Evolutionary conservation across 2,329 filamentous ascomycete species (phyloP), one percentile per base, ranked within the genome.

Genomic region (Zymoseptoria tritici): DNA sequence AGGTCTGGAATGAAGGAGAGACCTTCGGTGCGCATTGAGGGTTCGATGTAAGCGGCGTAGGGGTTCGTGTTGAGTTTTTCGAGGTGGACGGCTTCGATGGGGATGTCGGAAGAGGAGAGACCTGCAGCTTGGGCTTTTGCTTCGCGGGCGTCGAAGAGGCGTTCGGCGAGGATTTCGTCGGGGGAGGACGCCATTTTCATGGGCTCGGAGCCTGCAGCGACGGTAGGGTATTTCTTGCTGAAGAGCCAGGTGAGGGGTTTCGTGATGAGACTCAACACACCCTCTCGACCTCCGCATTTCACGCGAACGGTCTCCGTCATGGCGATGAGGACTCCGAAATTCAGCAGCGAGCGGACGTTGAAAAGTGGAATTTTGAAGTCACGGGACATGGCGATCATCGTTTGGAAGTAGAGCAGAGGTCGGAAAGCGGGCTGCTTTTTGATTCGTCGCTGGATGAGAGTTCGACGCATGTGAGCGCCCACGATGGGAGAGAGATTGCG

Each of bases 1-100:
- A 87, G 77, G 67, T 86, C 77, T 1, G 79, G 77, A 58, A 85
- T 85, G 84, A 84, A 87, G 1, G 84, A 73, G 2, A 80, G 77
- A n/a, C 84, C 84, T 72, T 85, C 84, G 7, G 70, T 77, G 4
- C 79, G 76, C 16, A 87, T 72, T 4, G 78, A 76, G 2, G 79
- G 77, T 63, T 84, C 80, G 31, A 79, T 70, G 67, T 70, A 74
- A 6, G 60, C 57, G 6, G 60, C 49, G 46, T 64, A 67, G 11
- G 49, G 42, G 16, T 58, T 51, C 6, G 50, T 21, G 21, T 36
- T 52, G 4, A 55, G n/a, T 46, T 55, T 54, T 4, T 11, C 19
- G n/a, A 20, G 26, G 20, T 54, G 20, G 9, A 26, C 11, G 3
- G 36, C 9, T 42, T 46, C 36, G 36, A 46, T 13, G 36, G 36